Base-by-base conservation (phyloP, 805 yeast genomes). In the Tetrapisispora arboricola region DNA sequence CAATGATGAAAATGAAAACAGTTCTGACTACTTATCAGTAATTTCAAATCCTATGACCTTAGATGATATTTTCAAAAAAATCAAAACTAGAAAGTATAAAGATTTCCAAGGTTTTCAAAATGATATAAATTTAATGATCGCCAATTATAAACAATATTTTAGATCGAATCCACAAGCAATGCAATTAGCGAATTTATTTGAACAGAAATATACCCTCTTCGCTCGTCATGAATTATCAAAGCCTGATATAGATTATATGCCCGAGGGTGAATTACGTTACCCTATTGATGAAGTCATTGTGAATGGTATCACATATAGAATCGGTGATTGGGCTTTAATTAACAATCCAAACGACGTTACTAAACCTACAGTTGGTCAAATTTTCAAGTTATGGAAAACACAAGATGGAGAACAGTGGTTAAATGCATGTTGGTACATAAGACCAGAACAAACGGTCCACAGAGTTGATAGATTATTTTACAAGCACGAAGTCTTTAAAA, bases 371-470 rank as follows among this genome's bases (percentile, higher is more conserved):
- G 84, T 87, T 27, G 96, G 94, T 13, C 98, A 92, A 63, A 75
- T 92, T 22, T 92, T 90, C 66, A 74, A 95, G 54, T 74, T 92
- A 46, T 92, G 98, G 98, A 71, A 76, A n/a, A 67, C 72, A 6
- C 67, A 70, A 16, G 94, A 87, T 48, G 94, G 88, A 41, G 78
- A 80, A 53, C 75, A 80, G 45, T 88, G 88, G 78, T 74, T 88
- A 56, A 90, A 92, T 58, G 95, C 85, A 30, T 92, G 97, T 67
- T 92, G 97, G 98, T 92, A 90, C 63, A 82, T 85, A 55, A 77
- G 97, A 51, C 96, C 98, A 1, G 97, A 92, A 60, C 96, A 94
- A 70, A 92, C 98, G 0, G 94, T 92, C 34, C 98, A 92, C 62
- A 75, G 94, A 51, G 81, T 72, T 33, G 97, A 92, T 63, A 71